Evolutionary conservation across 2,329 filamentous ascomycete genomes (phyloP).

Genomic region (Gliomastix tumulicola): DNA sequence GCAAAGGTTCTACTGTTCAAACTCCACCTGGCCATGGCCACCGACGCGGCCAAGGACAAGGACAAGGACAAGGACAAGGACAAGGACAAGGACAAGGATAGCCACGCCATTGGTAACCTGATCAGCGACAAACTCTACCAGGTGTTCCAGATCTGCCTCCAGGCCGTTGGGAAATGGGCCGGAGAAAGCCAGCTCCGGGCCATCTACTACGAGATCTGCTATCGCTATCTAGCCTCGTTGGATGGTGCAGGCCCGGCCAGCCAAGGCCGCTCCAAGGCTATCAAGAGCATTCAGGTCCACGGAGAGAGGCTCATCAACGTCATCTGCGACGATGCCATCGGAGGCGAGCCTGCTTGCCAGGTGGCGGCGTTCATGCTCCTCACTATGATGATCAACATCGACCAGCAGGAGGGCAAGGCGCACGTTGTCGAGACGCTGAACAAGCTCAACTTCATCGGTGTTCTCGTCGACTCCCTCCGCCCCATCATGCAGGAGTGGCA

Average conservation of each 20-base stretch:
- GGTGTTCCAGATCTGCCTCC: conserved; percentile 80
- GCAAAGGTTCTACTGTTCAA: conserved; percentile 66
- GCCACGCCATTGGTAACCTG: conserved; percentile 54
- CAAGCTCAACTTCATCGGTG: conserved; percentile 82
- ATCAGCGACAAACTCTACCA: conserved; percentile 87
- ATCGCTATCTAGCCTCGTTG: conserved; percentile 73
- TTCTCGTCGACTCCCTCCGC: conserved; percentile 83
- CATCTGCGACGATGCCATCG: conserved; percentile 88
- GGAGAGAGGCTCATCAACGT: conserved; percentile 79
- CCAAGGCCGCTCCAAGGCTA: conserved; percentile 49
- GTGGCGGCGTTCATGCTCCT: conserved; percentile 83
- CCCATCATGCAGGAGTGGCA: conserved; percentile 68
- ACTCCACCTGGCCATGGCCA: conserved; percentile 48
- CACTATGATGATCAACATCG: conserved; percentile 67
- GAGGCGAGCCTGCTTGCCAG: conserved; percentile 73
- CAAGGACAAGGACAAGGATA: conserved; percentile 33
- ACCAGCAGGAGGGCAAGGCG: conserved; percentile 62
- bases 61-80: too few species aligned
- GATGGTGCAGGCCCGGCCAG: conserved; percentile 42
- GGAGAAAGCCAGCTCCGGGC: conserved; percentile 68
- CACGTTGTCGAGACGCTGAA: conserved; percentile 74
- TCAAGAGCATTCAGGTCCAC: conserved; percentile 61
- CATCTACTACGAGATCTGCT: conserved; percentile 86
- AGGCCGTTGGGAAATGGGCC: conserved; percentile 68
- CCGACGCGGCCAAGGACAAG: conserved; percentile 12